Base-by-base conservation (phyloP, 2,329 filamentous ascomycete genomes). In the Arachnomyces sp. region DNA sequence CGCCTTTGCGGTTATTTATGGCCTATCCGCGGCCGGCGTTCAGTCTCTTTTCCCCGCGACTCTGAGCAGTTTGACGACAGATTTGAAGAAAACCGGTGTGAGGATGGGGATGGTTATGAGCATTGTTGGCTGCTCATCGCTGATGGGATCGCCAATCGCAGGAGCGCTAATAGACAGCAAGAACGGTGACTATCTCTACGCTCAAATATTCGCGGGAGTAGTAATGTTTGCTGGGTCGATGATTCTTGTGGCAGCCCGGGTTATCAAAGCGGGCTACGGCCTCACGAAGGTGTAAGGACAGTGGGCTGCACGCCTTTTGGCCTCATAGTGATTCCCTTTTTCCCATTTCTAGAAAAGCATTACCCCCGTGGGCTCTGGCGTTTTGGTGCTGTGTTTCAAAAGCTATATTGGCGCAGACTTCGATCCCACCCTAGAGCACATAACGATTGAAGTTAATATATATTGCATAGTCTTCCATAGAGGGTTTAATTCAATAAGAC, bases 41-140 rank as follows among this genome's bases (percentile, higher is more conserved):
- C 81, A 84, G 58, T 72, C 72, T 5, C 55, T 86, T 8, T 84
- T 84, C 49, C 81, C 82, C 0, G 77, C 79, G 0, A 74, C 72
- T 0, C 51, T 82, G 31, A 73, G 70, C 36, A 73, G 71, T 31
- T 59, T 78, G 42, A 75, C 71, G 0, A 65, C 64, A 0, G 71
- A 77, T 50, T 42, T 74, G 43, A 67, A 66, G 44, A 76, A 73
- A 54, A 60, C 63, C 4, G 74, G 74, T 0, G 67, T 72, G n/a
- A 59, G 73, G n/a, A 72, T 76, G 57, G 74, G 74, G 1, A 73
- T 76, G 69, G 65, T 71, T 4, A 68, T 77, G 36, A 69, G 64
- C 15, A 65, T 75, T 40, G 66, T 76, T 13, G 68, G 66, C n/a
- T 65, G 77, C 38, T 71, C 73, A 1, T 67, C 66, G 2, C 53